Percentiles rank a stretch among this genome's conserved stretches.
phyloP scores from a whole-genome alignment of 305 asterid genomes.

The Fraxinus angustifolia region DNA sequence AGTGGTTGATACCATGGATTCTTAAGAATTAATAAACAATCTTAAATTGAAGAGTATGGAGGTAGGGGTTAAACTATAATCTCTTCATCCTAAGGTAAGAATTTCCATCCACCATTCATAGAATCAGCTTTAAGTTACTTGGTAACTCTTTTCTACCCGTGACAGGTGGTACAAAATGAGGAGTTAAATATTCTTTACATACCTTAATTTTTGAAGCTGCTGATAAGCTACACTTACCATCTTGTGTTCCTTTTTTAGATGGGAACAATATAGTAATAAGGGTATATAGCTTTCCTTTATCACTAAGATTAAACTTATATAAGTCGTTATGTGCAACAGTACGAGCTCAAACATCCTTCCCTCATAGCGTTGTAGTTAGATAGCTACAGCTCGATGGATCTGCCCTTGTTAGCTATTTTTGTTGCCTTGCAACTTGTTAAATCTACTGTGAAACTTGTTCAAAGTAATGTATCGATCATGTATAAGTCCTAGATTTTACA shows the following conservation, averaged over 20 bases:
- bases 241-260: background rate
- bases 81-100: too few species aligned
- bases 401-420: background rate
- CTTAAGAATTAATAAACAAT: too few species aligned
- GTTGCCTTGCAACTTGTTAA: background rate
- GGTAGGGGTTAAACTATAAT: too few species aligned
- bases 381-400: background rate
- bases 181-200: too few species aligned
- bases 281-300: background rate
- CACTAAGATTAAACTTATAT: background rate
- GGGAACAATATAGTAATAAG: background rate
- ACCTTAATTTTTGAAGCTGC: too few species aligned
- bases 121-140: too few species aligned
- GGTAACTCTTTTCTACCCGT: too few species aligned
- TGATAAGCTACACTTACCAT: background rate
- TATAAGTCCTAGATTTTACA: background rate
- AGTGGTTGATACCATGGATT: too few species aligned
- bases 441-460: background rate
- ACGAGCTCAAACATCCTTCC: background rate
- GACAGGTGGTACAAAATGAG: too few species aligned
- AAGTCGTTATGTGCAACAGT: background rate
- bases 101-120: too few species aligned
- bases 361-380: background rate
- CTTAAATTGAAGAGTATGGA: too few species aligned
- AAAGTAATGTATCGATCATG: background rate